Conservation (phyloP, 768 basidiomycete genomes). For the Tubosaeta sp. region DNA sequence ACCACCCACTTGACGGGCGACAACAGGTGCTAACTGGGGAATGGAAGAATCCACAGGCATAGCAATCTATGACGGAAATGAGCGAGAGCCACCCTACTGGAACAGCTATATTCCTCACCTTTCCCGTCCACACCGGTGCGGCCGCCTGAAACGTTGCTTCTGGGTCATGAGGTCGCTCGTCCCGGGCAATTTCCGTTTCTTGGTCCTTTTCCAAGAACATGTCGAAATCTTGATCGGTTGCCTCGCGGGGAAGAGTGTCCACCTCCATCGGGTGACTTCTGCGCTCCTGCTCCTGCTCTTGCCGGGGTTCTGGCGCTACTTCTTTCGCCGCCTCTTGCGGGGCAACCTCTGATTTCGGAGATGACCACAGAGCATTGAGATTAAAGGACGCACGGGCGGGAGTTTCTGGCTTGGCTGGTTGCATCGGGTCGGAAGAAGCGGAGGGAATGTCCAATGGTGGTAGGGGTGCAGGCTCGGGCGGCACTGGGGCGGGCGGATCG, state of each 20-base stretch:
- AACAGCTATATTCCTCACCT: conserved; percentile 41
- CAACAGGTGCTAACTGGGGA: conserved; percentile 60
- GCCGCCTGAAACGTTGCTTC: conserved; percentile 51
- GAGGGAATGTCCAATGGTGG: conserved; percentile 39
- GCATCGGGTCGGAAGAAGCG: conserved; percentile 32
- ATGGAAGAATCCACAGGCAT: conserved; percentile 77
- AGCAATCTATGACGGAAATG: conserved; percentile 47
- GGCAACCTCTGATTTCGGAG: conserved; percentile 34
- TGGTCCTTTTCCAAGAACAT: conserved; percentile 72
- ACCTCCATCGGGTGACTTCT: conserved; percentile 46
- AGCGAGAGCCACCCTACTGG: conserved; percentile 4
- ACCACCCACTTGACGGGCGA: conserved; percentile 80
- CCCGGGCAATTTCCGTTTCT: conserved; percentile 28
- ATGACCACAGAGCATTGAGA: conserved; percentile 67
- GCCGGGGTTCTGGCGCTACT: conserved; percentile 17
- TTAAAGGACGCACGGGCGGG: conserved; percentile 59
- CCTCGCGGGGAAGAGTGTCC: conserved; percentile 34
- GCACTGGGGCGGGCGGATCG: neutral
- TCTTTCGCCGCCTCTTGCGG: conserved; percentile 19
- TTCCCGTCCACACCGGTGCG: conserved; percentile 70
- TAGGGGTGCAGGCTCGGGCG: neutral
- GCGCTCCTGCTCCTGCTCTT: conserved; percentile 28
- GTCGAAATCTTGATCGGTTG: conserved; percentile 81
- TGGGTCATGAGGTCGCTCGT: conserved; percentile 34
- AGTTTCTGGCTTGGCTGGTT: conserved; percentile 38